Evolutionary conservation across 1,139 yeast genomes (phyloP).

Genomic region (Groenewaldozyma sp.): DNA sequence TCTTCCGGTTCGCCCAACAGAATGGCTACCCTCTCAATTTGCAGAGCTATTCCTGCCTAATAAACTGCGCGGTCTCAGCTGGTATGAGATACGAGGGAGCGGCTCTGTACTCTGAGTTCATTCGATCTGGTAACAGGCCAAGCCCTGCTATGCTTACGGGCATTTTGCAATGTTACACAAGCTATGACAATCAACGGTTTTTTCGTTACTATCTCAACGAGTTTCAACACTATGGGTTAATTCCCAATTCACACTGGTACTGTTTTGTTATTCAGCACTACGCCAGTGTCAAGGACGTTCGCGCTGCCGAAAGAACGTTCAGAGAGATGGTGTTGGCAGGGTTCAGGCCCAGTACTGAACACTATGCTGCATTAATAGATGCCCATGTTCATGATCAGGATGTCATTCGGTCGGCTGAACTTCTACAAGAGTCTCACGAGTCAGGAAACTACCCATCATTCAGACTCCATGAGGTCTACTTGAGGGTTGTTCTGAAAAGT

Average conservation of each 20-base stretch:
- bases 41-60: constrained; percentile 2
- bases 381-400: constrained; percentile 11
- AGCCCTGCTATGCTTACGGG: neutral
- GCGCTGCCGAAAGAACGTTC: constrained; percentile 16
- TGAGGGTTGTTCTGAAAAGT: constrained; percentile 7
- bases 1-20: constrained; percentile 24
- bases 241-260: constrained; percentile 9
- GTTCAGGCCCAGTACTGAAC: constrained; percentile 15
- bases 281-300: constrained; percentile 14
- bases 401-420: constrained; percentile 12
- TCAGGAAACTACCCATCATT: constrained; percentile 18
- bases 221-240: neutral
- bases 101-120: neutral
- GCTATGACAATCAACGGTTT: constrained; percentile 2
- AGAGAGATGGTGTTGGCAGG: constrained; percentile 14
- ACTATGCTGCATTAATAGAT: constrained; percentile 21
- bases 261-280: constrained; percentile 22
- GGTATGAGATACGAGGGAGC: constrained; percentile 1
- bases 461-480: constrained; percentile 16
- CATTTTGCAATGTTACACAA: neutral
- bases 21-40: neutral
- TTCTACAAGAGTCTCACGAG: constrained; percentile 15
- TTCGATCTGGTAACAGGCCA: neutral
- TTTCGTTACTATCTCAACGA: constrained; percentile 1
- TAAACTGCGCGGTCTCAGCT: neutral